A percentile compares a stretch with the other conserved stretches of the same genome.
phyloP scores from a whole-genome alignment of 495 filamentous ascomycete species.

The Staphylotrichum tortipilum region DNA sequence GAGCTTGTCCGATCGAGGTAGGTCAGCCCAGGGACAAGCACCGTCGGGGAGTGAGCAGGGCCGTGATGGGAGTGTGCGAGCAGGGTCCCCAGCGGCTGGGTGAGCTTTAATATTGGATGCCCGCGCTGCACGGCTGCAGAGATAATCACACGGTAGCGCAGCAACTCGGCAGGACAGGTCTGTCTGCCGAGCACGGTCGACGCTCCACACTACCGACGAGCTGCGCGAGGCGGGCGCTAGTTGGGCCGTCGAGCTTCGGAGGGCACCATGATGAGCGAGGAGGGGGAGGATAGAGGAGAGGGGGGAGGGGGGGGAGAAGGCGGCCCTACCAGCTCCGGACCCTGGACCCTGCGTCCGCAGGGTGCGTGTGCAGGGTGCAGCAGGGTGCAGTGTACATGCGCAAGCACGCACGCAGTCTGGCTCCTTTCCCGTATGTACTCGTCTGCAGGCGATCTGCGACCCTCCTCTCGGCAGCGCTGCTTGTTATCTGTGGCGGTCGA shows the following conservation, averaged over 20 bases:
- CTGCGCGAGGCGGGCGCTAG: conserved; percentile 24
- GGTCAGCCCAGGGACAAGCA: conserved; percentile 6
- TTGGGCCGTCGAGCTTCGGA: conserved; percentile 10
- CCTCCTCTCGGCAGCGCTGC: conserved; percentile 3
- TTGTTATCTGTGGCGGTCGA: background rate
- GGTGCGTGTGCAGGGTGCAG: too few relatives aligned
- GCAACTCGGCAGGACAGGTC: background rate
- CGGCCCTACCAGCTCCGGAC: too few relatives aligned
- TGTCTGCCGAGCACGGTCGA: too few relatives aligned
- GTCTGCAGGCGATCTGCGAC: conserved; percentile 9
- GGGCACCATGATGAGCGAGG: too few relatives aligned
- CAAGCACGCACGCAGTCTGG: too few relatives aligned
- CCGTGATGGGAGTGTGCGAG: conserved; percentile 16
- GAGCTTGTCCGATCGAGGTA: background rate
- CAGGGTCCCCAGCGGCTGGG: conserved; percentile 33
- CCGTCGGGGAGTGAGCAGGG: background rate
- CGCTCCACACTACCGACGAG: too few relatives aligned
- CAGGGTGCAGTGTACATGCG: too few relatives aligned
- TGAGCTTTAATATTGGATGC: conserved; percentile 42
- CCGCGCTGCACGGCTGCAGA: conserved; percentile 4
- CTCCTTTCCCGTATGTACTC: too few relatives aligned
- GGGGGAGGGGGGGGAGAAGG: too few relatives aligned
- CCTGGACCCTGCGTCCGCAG: background rate
- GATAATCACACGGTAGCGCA: conserved; percentile 11
- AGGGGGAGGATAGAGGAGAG: too few relatives aligned